A percentile compares a stretch with the other conserved stretches of the same genome.
phyloP scores from a whole-genome alignment of 768 basidiomycete genomes.

The Cystobasidiopsis lactophilus region DNA sequence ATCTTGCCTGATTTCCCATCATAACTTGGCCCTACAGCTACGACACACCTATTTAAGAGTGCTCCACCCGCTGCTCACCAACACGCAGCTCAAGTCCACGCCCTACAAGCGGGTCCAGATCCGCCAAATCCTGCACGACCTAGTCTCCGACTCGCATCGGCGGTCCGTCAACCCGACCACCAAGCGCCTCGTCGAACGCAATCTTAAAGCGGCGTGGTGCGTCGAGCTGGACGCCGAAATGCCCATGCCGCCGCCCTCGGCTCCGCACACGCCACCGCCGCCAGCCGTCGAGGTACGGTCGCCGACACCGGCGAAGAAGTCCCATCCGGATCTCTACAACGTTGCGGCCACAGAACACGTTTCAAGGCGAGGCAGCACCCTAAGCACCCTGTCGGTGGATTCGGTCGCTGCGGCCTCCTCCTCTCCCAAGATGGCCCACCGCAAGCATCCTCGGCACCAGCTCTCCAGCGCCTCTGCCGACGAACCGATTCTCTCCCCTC shows the following conservation, averaged over 20 bases:
- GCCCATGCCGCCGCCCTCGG: no score
- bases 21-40: constrained; percentile 35
- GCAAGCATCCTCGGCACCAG: no score
- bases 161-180: constrained; percentile 72
- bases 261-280: not conserved
- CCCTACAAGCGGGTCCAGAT: constrained; percentile 88
- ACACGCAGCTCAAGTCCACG: constrained; percentile 61
- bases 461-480: no score
- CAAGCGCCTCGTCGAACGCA: constrained; percentile 71
- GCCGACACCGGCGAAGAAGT: not conserved
- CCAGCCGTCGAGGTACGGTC: not conserved
- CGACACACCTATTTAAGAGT: constrained; percentile 95
- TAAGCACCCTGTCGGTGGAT: not conserved
- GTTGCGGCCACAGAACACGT: not conserved
- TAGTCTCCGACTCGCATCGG: constrained; percentile 46
- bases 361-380: not conserved
- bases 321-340: not conserved
- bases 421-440: not conserved
- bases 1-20: not conserved
- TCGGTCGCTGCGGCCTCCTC: not conserved
- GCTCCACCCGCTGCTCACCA: constrained; percentile 77
- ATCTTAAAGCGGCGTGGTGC: constrained; percentile 60
- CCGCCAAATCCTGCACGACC: constrained; percentile 53
- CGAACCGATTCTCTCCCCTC: no score
- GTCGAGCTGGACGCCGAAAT: constrained; percentile 14